phyloP scores from a whole-genome alignment of 2,329 filamentous ascomycete species.

The Fusarium chlamydosporum region DNA sequence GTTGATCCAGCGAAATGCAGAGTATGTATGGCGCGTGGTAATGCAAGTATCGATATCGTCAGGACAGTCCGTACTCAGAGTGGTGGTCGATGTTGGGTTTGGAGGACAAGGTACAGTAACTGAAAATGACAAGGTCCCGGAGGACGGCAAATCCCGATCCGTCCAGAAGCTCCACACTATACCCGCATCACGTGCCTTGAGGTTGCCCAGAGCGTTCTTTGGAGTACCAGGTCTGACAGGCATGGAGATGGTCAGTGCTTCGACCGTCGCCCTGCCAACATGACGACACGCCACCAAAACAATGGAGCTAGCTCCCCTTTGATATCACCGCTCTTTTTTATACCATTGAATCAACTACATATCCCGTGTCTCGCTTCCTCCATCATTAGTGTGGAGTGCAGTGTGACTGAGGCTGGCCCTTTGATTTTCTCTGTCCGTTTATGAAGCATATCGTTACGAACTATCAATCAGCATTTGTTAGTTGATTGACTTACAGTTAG shows the following conservation, averaged over 20 bases:
- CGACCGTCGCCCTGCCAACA: slow-evolving; percentile 43
- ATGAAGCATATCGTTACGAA: slow-evolving; percentile 13
- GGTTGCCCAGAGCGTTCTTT: background rate
- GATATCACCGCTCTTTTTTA: slow-evolving; percentile 28
- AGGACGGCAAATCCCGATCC: slow-evolving; percentile 53
- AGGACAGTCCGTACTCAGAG: slow-evolving; percentile 45
- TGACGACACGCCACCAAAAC: slow-evolving; percentile 40
- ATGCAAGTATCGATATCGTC: slow-evolving; percentile 51
- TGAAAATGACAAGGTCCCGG: slow-evolving; percentile 53
- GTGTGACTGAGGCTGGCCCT: slow-evolving; percentile 45
- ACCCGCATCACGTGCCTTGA: slow-evolving; percentile 50
- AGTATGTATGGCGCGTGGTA: slow-evolving; percentile 42
- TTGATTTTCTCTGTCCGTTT: slow-evolving; percentile 29
- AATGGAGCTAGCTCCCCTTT: slow-evolving; percentile 30
- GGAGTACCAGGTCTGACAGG: background rate
- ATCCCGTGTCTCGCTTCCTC: slow-evolving; percentile 37
- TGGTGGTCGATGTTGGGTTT: slow-evolving; percentile 50
- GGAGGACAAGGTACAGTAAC: slow-evolving; percentile 53
- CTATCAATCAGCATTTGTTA: slow-evolving; percentile 3
- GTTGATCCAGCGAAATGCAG: slow-evolving; percentile 36
- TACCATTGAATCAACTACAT: slow-evolving; percentile 35
- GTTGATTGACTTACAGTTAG: slow-evolving; percentile 35
- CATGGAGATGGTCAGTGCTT: slow-evolving; percentile 13
- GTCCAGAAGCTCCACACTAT: slow-evolving; percentile 24
- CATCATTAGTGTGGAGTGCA: slow-evolving; percentile 38